Percentiles rank a stretch among this genome's conserved stretches.
phyloP scores from a whole-genome alignment of 2,329 filamentous ascomycete genomes.

The Stachybotrys chartarum region DNA sequence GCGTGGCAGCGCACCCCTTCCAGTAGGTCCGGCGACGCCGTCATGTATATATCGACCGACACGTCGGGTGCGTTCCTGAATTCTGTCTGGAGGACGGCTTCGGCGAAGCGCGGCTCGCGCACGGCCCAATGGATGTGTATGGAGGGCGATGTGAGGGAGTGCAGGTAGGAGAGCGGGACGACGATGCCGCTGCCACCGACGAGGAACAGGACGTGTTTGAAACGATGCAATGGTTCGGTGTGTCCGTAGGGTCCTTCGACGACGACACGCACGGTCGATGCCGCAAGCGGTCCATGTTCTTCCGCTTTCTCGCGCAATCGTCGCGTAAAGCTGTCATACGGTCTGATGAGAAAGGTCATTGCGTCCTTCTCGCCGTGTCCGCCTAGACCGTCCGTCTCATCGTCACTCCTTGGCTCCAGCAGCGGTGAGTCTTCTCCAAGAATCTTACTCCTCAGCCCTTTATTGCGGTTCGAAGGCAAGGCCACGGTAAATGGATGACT shows the following conservation, averaged over 20 bases:
- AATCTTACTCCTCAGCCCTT: constrained; percentile 7
- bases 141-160: constrained; percentile 14
- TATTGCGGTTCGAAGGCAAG: constrained; percentile 11
- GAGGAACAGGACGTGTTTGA: constrained; percentile 32
- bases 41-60: constrained; percentile 29
- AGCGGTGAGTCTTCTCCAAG: constrained; percentile 24
- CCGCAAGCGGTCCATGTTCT: constrained; percentile 12
- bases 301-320: constrained; percentile 25
- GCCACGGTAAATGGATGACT: constrained; percentile 44
- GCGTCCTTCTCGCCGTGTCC: neutral
- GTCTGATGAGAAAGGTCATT: constrained; percentile 37
- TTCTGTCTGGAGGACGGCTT: constrained; percentile 24
- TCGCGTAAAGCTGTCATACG: constrained; percentile 36
- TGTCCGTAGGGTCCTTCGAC: constrained; percentile 40
- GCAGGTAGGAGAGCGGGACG: constrained; percentile 31
- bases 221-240: constrained; percentile 27
- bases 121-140: constrained; percentile 36
- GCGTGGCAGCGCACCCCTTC: constrained; percentile 7
- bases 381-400: neutral
- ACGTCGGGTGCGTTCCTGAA: constrained; percentile 21
- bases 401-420: constrained; percentile 11
- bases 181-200: constrained; percentile 39
- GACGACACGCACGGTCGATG: constrained; percentile 23
- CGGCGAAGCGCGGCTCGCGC: constrained; percentile 29
- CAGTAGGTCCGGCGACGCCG: constrained; percentile 8